Base-by-base conservation (phyloP, 768 basidiomycete species). In the Amanita rimosa region DNA sequence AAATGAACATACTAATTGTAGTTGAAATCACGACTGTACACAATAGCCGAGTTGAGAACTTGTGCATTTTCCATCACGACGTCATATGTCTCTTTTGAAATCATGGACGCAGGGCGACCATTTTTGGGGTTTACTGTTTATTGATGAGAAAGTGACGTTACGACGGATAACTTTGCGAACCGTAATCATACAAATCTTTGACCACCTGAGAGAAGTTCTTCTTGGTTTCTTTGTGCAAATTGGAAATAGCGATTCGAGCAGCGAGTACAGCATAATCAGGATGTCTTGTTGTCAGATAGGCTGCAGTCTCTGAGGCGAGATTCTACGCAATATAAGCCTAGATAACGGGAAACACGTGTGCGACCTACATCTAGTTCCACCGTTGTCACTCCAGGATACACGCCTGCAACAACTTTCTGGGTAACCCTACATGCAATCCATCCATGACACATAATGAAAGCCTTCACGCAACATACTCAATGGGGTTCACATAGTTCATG, bases 201-300 rank as follows among this genome's bases (percentile, higher is more conserved):
- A 99, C 76, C 54, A 99, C 95, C 52, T 83, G 77, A 1, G 91
- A 92, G 63, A 99, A 98, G 57, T 70, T 88, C 74, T 98, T 98
- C 72, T 93, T 97, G 14, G 96, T 98, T 69, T 99, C 95, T 60
- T 99, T 98, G 78, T 99, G 96, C 9, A 98, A 70, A 62, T 98
- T 99, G 43, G 95, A 97, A 58, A 99, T 92, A 49, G 96, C 96
- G 47, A 99, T 98, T 51, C 96, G 91, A 17, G 96, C 96, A 4
- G 96, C 96, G 54, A 99, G 89, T 52, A 98, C 83, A 21, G 96
- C 96, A 58, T 99, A 99, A 63, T 99, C 96, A 6, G 95, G 93
- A 60, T 94, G 92, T 56, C 90, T 92, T 22, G 95, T 98, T 4
- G 96, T 98, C 53, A 98, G 81, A 63, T 85, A 97, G 0, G 96